Base-by-base conservation (phyloP, 1,284 basidiomycete species). In the Rhodotorula sp. region DNA sequence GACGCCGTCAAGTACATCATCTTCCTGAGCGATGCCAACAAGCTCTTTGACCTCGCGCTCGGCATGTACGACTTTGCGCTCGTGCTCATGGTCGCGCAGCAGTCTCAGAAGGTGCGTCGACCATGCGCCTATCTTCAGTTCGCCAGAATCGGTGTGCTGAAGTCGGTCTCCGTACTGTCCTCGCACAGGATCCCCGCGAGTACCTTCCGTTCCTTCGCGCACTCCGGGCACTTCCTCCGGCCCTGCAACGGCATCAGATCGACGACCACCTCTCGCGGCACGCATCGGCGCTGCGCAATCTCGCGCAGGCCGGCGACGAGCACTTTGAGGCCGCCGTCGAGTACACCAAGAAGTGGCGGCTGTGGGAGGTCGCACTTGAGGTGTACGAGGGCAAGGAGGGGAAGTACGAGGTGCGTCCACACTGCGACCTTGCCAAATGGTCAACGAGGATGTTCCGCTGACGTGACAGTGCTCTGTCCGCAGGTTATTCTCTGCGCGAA, bases 41-140 rank as follows among this genome's bases (percentile, higher is more conserved):
- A 87, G 73, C 86, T 99, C 4, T 99, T 95, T 83, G 89, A 98
- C 80, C 91, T 91, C 9, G 97, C 97, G 2, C 86, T 99, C 41
- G 96, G 97, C 41, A 98, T 98, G 93, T 99, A 99, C 82, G 93
- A 99, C 82, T 97, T 99, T 82, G 89, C 91, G 34, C 85, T 99
- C 4, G 95, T 97, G 3, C 85, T 99, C 48, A 90, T 99, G 89
- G 88, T 99, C 50, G 96, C 97, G 1, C 97, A 99, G 81, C 91
- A 98, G 79, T 92, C 95, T 49, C 94, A 97, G 81, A 96, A 95
- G 86, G 93, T 92, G 55, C 42, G 81, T 10, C 73, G 17, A 0
- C 12, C 13, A 7, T 16, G 34, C 48, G 23, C 19, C 27, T 17
- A 41, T 44, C 16, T 13, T 21, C 52, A 4, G 12, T 23, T 48